Conservation (phyloP, 1,284 basidiomycete species). For the Golubevia pallescens region DNA sequence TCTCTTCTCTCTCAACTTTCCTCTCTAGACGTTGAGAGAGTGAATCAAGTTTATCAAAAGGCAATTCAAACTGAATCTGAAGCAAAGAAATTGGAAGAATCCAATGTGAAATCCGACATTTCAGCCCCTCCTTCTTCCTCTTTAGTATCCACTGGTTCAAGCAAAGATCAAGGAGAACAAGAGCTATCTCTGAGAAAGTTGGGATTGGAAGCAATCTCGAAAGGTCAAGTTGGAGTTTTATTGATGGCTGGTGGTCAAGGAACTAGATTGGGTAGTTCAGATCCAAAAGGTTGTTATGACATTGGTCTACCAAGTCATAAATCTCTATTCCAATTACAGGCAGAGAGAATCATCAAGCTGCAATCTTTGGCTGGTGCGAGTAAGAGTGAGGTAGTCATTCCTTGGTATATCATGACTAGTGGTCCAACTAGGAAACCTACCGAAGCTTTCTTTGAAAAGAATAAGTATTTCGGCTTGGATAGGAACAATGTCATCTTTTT, state of each 20-base stretch:
- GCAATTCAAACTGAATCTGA: constrained; percentile 76
- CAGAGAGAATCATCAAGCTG: constrained; percentile 85
- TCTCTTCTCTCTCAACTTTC: constrained; percentile 77
- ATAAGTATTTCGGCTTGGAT: constrained; percentile 84
- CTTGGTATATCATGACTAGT: constrained; percentile 99
- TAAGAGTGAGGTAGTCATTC: constrained; percentile 7
- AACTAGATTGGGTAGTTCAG: constrained; percentile 86
- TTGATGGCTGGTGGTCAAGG: constrained; percentile 99
- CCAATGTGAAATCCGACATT: constrained; percentile 68
- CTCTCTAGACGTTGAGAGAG: constrained; percentile 82
- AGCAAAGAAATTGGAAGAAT: constrained; percentile 66
- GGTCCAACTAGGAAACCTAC: constrained; percentile 90
- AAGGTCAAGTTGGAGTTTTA: constrained; percentile 85
- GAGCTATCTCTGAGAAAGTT: constrained; percentile 74
- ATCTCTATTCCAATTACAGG: constrained; percentile 94
- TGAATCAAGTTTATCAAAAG: constrained; percentile 84
- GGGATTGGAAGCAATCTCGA: constrained; percentile 81
- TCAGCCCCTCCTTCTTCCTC: constrained; percentile 22
- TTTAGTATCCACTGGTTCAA: constrained; percentile 62
- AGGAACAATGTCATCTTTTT: constrained; percentile 87
- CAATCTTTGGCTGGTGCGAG: constrained; percentile 74
- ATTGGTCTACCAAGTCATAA: constrained; percentile 91
- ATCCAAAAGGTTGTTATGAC: constrained; percentile 97
- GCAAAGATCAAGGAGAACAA: constrained; percentile 67
- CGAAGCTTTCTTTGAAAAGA: constrained; percentile 80